Conservation (phyloP, 352 stramenopile species). For the Phytophthora constricta region DNA sequence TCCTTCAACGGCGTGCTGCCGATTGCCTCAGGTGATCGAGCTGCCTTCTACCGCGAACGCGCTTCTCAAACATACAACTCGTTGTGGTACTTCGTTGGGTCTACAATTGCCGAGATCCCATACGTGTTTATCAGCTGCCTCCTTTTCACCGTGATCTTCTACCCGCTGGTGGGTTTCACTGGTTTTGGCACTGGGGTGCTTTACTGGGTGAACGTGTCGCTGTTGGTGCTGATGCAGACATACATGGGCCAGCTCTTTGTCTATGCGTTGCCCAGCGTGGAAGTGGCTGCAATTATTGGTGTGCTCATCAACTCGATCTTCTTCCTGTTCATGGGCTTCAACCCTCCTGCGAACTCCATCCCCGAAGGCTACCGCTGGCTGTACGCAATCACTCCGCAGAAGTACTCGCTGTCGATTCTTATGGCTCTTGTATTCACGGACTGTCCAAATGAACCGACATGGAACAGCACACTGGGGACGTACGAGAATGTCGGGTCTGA, state of each 20-base stretch:
- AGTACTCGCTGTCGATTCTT: conserved; percentile 33
- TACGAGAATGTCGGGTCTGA: conserved; percentile 32
- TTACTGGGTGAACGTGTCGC: conserved; percentile 23
- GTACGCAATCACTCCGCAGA: conserved; percentile 39
- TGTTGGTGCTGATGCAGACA: conserved; percentile 33
- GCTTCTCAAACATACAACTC: conserved; percentile 23
- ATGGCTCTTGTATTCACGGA: conserved; percentile 30
- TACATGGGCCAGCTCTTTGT: conserved; percentile 40
- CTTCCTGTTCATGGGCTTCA: conserved; percentile 39
- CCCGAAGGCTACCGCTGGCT: conserved; percentile 36
- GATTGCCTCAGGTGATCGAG: conserved; percentile 12
- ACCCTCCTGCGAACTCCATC: conserved; percentile 36
- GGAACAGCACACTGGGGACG: conserved; percentile 16
- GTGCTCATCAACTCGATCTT: conserved; percentile 34
- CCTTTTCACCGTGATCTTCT: conserved; percentile 34
- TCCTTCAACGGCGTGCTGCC: conserved; percentile 18
- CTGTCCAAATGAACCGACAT: conserved; percentile 33
- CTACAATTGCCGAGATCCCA: conserved; percentile 20
- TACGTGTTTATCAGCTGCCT: conserved; percentile 29
- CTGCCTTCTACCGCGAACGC: conserved; percentile 22
- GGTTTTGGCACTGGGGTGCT: conserved; percentile 24
- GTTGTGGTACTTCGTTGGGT: conserved; percentile 28
- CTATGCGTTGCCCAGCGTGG: conserved; percentile 22
- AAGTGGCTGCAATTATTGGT: conserved; percentile 30
- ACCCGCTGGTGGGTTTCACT: conserved; percentile 42